Base-by-base conservation (phyloP, 2,329 filamentous ascomycete species). In the Penicillium vulpinum region DNA sequence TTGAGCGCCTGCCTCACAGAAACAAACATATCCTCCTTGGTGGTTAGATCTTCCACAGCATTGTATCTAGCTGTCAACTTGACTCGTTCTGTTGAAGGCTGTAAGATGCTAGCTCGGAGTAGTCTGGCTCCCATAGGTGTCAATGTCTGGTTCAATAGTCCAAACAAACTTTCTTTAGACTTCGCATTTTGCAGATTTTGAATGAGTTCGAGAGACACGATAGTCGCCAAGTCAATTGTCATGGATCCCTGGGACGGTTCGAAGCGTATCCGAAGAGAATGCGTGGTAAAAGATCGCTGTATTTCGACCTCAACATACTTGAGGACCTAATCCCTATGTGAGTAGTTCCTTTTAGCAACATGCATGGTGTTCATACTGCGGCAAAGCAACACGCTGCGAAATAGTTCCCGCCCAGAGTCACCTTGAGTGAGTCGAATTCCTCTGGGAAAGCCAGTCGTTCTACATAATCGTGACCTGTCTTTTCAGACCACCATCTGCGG, bases 221-320 rank as follows among this genome's bases (percentile, higher is more conserved):
- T 91, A 0, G 92, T 96, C 0, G 91, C 88, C 2, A 94, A 82
- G 67, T 97, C 93, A 65, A 97, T 95, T 84, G 96, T 91, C 92
- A 97, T 96, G 0, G 91, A 90, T 24, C 93, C 90, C 69, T 96
- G 90, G 0, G 91, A 92, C 1, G 92, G 89, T 67, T 93, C 88
- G 64, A 96, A 97, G 61, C 86, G 88, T 68, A 97, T 88, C 4
- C 91, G 86, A 31, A 97, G 82, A 21, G 92, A 92, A 70, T 94
- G 88, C n/a, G 83, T 80, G 4, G 86, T 81, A 69, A 96, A 94
- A 0, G 82, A 85, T 58, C 88, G 81, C 4, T 81, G 81, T 59
- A 91, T 81, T 7, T 86, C 84, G 1, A 88, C 74, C 56, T 96
- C 89, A 45, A 95, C 83, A 70, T 90, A 96, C 67, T 90, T 91